Base-by-base conservation (phyloP, 1,284 basidiomycete genomes). In the Leucocoprinus gongylophorus region DNA sequence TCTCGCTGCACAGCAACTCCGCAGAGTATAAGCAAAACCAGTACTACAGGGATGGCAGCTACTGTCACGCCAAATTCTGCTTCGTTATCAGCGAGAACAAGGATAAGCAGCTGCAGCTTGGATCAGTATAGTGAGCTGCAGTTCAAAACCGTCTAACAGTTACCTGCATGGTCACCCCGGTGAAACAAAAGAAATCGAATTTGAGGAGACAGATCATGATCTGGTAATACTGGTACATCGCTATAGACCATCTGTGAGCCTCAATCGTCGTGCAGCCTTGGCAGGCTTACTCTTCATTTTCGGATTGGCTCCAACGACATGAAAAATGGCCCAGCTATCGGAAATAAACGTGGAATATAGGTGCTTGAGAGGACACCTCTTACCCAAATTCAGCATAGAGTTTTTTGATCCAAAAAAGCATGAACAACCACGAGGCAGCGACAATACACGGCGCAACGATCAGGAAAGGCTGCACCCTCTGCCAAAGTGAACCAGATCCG, bases 171-270 rank as follows among this genome's bases (percentile, higher is more conserved):
- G 87, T 90, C 33, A 91, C 85, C n/a, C 84, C 88, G 29, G 78
- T 76, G 63, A 91, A 91, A 66, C 79, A 83, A 70, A 91, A 91
- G 67, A 91, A 91, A 65, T 91, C 88, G 62, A 92, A 90, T 64
- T 91, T 91, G 59, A 91, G 78, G 41, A 91, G 74, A 62, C 88
- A 90, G 48, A 91, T 81, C 74, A 90, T 81, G 60, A 91, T 79
- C 65, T 91, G 85, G 62, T 91, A 91, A 68, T 73, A 88, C 59
- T 85, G 84, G 63, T 88, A 91, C 87, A 91, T 90, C 35, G 76
- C 85, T 90, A 55, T 49, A 57, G 43, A 35, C 40, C 50, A 41
- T n/a, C 18, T 54, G 49, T 41, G 53, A 52, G 48, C 45, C 54
- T 43, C 32, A 57, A 43, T 15, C 21, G 32, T 32, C 20, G 37